Conservation (phyloP, 305 asterid genomes). For the Petunia hybrid region DNA sequence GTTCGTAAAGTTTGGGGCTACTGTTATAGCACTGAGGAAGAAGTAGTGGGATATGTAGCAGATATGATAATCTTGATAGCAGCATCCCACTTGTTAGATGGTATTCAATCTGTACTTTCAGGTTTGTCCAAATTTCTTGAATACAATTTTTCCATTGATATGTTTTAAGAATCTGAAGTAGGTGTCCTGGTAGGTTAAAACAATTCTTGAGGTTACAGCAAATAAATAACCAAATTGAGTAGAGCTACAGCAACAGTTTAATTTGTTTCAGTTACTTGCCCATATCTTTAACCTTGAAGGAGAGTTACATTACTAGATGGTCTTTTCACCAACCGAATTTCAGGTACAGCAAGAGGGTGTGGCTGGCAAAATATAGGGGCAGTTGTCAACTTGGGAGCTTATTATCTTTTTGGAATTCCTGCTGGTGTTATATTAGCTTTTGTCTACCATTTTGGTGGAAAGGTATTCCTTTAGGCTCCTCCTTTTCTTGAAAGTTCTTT, state of each 20-base stretch:
- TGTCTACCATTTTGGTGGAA: constrained; percentile 37
- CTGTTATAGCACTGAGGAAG: constrained; percentile 55
- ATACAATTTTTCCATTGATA: not conserved
- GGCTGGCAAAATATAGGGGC: constrained; percentile 43
- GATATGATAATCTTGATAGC: constrained; percentile 60
- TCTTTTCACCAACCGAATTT: not conserved
- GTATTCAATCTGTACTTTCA: constrained; percentile 57
- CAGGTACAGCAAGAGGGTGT: constrained; percentile 41
- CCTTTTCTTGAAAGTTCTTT: not conserved
- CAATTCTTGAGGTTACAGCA: not conserved
- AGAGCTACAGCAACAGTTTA: not conserved
- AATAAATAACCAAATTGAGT: not conserved
- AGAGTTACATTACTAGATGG: not conserved
- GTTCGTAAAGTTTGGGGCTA: constrained; percentile 64
- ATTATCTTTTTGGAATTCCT: constrained; percentile 43
- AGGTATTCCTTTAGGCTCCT: constrained; percentile 27
- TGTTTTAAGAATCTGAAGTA: not conserved
- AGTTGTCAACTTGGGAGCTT: constrained; percentile 40
- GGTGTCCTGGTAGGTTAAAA: not conserved
- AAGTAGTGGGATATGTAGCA: constrained; percentile 52
- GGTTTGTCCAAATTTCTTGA: constrained; percentile 37
- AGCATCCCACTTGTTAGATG: constrained; percentile 51
- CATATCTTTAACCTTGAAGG: not conserved
- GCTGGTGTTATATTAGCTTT: constrained; percentile 39
- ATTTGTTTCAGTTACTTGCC: not conserved